A percentile compares a stretch with the other conserved stretches of the same genome.
These are phyloP conservation scores for Persicaria maculosa DNA, from an alignment of 148 eudicot species.

Conservation along the genomic window DNA sequence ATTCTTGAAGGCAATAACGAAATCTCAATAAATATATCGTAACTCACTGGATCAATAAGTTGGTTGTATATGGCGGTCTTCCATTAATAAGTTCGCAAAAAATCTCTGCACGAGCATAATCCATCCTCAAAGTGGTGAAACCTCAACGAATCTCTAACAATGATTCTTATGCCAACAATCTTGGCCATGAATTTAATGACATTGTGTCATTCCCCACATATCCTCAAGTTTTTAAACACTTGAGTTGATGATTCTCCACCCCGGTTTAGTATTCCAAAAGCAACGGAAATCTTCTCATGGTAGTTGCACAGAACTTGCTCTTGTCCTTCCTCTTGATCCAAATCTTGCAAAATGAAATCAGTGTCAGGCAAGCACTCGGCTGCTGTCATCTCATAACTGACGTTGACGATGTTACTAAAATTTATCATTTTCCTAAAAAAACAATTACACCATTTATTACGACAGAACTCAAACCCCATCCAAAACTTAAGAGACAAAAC, in stretches of 20 bases:
- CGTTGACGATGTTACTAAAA: too few species aligned
- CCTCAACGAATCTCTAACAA: conserved; percentile 78
- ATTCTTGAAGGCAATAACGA: background rate
- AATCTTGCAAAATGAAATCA: conserved; percentile 73
- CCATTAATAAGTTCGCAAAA: conserved; percentile 43
- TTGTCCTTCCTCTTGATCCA: conserved; percentile 76
- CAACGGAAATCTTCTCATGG: conserved; percentile 80
- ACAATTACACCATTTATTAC: too few species aligned
- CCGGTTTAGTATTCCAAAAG: conserved; percentile 68
- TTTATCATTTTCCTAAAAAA: too few species aligned
- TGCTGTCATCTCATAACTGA: conserved; percentile 51
- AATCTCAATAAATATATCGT: background rate
- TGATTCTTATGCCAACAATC: conserved; percentile 44
- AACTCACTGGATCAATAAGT: too few species aligned
- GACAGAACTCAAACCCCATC: too few species aligned
- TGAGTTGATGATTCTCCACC: conserved; percentile 50
- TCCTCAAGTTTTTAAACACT: conserved; percentile 74
- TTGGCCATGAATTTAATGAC: conserved; percentile 65
- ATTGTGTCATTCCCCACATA: conserved; percentile 85
- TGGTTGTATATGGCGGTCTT: too few species aligned
- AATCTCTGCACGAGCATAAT: conserved; percentile 64
- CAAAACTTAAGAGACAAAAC: too few species aligned
- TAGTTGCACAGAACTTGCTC: conserved; percentile 65
- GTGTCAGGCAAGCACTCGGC: conserved; percentile 65
- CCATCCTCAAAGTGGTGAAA: conserved; percentile 78